Evolutionary conservation across 169 alveolate species (phyloP), one percentile per base, ranked within the genome.

Genomic region (Besnoitia besnoiti): DNA sequence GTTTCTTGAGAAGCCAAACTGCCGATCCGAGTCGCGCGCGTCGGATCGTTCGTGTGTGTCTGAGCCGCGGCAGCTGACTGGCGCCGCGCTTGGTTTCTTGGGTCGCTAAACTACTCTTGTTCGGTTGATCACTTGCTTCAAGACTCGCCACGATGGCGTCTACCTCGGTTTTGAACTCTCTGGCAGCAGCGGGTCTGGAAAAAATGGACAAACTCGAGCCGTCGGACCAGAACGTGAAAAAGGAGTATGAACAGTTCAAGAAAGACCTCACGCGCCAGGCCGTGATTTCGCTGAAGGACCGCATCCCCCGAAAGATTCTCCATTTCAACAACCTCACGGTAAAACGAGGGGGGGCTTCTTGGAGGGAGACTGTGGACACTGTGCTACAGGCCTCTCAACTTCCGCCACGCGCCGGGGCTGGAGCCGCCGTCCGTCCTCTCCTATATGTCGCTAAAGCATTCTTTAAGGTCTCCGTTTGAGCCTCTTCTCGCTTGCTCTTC

Each of bases 261-360:
- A 94, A 92, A 59, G 98, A 97, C 59, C 94, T 97, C 42, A 96
- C 98, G 1, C 95, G 94, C 59, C 97, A 95, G 79, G 98, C 98
- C 16, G 90, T 96, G 14, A 94, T 92, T 49, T 96, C 97, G 14
- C 55, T 97, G 42, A 95, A 97, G 67, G 98, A 97, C 61, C 94
- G 98, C 62, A 97, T 97, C 62, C 98, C 98, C 0, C 82, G 90
- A 44, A 97, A 97, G 87, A 97, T 97, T n/a, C 94, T 97, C 39
- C 95, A 96, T 88, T 96, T 97, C 85, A 97, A 96, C 95, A 92
- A 91, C 40, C 91, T 92, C 55, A 95, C 97, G 94, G 97, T 96
- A 75, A 94, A n/a, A 95, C 42, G 92, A 7, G 87, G 33, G 37
- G 46, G 30, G 67, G 67, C n/a, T 19, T 3, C 67, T 55, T n/a